Conservation (phyloP, 306 rosid species). For the Sechiopsis laciniata region DNA sequence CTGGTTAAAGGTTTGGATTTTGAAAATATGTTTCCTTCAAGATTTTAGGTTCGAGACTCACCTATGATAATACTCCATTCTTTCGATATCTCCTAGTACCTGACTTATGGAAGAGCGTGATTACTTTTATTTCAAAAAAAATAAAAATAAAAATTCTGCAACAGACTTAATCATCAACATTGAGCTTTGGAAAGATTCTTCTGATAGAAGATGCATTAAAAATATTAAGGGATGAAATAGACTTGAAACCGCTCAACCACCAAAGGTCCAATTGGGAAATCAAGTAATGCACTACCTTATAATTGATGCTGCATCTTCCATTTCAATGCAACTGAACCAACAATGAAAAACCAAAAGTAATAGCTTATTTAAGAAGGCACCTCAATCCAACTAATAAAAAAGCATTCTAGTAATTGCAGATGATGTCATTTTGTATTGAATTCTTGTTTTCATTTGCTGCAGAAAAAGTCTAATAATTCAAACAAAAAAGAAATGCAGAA, state of each 20-base stretch:
- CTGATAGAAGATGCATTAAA: background rate
- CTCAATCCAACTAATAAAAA: background rate
- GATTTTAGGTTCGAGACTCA: too few species aligned
- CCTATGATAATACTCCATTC: too few species aligned
- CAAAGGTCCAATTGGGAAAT: background rate
- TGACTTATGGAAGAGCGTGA: too few species aligned
- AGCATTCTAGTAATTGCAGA: background rate
- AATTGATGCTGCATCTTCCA: conserved; percentile 3
- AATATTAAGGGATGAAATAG: background rate
- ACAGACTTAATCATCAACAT: background rate
- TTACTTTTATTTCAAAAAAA: too few species aligned
- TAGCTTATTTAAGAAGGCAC: conserved; percentile 5
- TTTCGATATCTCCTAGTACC: too few species aligned
- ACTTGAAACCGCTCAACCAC: background rate
- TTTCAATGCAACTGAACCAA: background rate
- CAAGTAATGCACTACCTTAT: background rate
- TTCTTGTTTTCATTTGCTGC: background rate
- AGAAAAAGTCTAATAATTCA: background rate
- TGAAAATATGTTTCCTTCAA: too few species aligned
- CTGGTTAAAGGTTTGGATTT: too few species aligned
- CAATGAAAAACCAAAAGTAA: background rate
- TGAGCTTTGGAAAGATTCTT: background rate
- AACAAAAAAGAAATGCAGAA: background rate
- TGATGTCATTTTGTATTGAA: background rate
- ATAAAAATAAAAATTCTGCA: too few species aligned